Percentiles rank a stretch among this genome's conserved stretches.
phyloP scores from a whole-genome alignment of 73 alveolate species.

The Urostyla sp. region DNA sequence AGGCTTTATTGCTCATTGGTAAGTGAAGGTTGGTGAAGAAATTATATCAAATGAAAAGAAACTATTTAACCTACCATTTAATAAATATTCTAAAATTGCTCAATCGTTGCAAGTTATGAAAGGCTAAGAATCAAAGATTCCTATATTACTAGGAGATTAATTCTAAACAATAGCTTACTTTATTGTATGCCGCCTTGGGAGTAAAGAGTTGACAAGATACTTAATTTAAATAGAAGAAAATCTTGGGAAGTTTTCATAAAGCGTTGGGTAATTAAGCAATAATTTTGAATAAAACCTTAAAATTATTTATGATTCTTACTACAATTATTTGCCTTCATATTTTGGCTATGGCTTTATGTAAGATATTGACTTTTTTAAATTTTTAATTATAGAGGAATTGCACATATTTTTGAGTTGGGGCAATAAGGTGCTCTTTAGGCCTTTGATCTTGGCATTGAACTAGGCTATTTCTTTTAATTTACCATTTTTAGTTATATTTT shows the following conservation, averaged over 20 bases:
- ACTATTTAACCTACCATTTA: background rate
- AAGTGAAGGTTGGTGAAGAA: slow-evolving; percentile 43
- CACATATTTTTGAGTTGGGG: slow-evolving; percentile 48
- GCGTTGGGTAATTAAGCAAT: slow-evolving; percentile 14
- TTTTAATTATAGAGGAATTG: slow-evolving; percentile 48
- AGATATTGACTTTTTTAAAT: background rate
- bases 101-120: slow-evolving; percentile 47
- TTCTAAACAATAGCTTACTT: slow-evolving; percentile 69
- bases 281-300: slow-evolving; percentile 35
- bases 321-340: slow-evolving; percentile 64
- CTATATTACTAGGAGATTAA: slow-evolving; percentile 65
- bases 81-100: background rate
- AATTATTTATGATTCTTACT: slow-evolving; percentile 50
- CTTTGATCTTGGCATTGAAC: slow-evolving; percentile 57
- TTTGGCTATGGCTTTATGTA: slow-evolving; percentile 68
- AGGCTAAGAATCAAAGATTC: slow-evolving; percentile 61
- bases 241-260: slow-evolving; percentile 45
- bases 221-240: slow-evolving; percentile 62
- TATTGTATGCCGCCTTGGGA: slow-evolving; percentile 59
- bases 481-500: slow-evolving; percentile 63
- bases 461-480: slow-evolving; percentile 64
- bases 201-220: slow-evolving; percentile 56
- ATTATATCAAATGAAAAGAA: background rate
- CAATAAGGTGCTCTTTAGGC: slow-evolving; percentile 20
- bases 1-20: slow-evolving; percentile 71